Evolutionary conservation across 148 eudicot species (phyloP), one percentile per base, ranked within the genome.

Genomic region (Diospyros lotus): DNA sequence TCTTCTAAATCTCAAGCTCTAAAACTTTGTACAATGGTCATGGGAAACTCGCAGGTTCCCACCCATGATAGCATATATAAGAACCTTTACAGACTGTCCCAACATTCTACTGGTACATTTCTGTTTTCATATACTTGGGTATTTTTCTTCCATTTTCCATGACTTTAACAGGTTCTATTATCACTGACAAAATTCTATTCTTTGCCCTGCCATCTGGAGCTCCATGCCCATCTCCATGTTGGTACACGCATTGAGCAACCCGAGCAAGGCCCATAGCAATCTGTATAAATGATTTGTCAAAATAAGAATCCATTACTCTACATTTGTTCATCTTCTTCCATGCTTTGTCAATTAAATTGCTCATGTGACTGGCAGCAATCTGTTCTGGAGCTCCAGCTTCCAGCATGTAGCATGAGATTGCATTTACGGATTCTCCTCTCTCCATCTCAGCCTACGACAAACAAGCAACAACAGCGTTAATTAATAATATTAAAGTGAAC

Each of bases 221-320:
- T 52, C 83, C 69, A 68, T 70, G 71, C n/a, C 77, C 87, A 52
- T 85, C 85, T 45, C 87, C 87, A 61, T 71, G 11, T 46, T 80
- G 85, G 72, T 85, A 85, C 1, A 40, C 18, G 52, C 83, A 78
- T 13, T 59, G 77, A 2, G 83, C 50, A 18, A 70, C 63, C 2
- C 85, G 70, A 38, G 83, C 81, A 66, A 82, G 79, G 50, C 82
- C 82, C 2, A 78, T 17, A 11, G 67, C 66, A 6, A 42, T 71
- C 5, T 79, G 76, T 15, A 72, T 14, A 5, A 85, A 85, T 0
- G 79, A 46, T 14, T 58, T 65, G 8, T 53, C 15, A 64, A 75
- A 82, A 5, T 45, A 54, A 58, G 79, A 62, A 11, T 76, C 9
- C 13, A 15, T 0, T 6, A 41, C 58, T 51, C 41, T 44, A 18